A percentile compares a stretch with the other conserved stretches of the same genome.
Conservation (phyloP, 306 rosid species). For the Dryas drummondii region DNA sequence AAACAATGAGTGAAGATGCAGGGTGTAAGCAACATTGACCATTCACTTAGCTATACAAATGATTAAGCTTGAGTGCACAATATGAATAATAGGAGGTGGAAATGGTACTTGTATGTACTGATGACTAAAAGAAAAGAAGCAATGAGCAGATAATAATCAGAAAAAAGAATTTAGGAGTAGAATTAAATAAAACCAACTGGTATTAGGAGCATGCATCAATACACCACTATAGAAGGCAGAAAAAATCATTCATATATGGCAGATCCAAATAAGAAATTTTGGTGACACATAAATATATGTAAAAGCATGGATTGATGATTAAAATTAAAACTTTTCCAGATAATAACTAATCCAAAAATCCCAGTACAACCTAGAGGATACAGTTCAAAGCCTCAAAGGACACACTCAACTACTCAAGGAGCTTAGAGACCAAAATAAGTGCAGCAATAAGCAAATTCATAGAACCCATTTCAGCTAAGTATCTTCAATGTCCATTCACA, state of each 20-base stretch:
- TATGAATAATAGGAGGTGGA: background rate
- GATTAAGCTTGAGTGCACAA: background rate
- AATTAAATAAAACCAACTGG: background rate
- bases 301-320: conserved; percentile 19
- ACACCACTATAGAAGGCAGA: background rate
- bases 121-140: background rate
- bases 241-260: background rate
- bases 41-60: background rate
- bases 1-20: background rate
- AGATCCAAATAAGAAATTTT: background rate
- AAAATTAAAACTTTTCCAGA: conserved; percentile 16
- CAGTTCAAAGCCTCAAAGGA: background rate
- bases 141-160: background rate
- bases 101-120: background rate
- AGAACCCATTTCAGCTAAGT: conserved; percentile 11
- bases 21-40: background rate
- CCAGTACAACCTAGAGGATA: conserved; percentile 5
- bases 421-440: conserved; percentile 17
- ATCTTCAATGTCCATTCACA: conserved; percentile 9
- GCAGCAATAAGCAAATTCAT: conserved; percentile 18
- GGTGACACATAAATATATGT: conserved; percentile 1
- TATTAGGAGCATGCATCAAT: conserved; percentile 14
- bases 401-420: background rate
- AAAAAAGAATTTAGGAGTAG: background rate
- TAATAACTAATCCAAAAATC: too few species aligned